Percentiles rank a stretch among this genome's conserved stretches.
Evolutionary conservation across 139 green algal species (phyloP).

Genomic region (Chlamydomonas sp.): DNA sequence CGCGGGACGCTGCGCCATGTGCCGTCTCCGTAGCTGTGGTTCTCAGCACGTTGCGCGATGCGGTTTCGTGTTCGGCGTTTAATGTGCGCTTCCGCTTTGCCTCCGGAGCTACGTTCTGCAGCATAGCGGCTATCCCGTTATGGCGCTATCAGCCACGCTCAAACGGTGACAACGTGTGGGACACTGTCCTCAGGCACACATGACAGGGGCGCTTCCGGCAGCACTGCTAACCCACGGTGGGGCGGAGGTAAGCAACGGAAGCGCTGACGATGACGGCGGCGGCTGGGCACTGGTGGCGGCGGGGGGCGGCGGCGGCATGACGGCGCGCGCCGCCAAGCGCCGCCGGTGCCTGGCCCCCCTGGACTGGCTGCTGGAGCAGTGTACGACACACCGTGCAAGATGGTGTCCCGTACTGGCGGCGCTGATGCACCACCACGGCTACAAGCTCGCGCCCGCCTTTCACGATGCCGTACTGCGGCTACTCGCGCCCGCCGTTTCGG

Average conservation of each 20-base stretch:
- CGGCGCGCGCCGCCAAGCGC: constrained; percentile 16
- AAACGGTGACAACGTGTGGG: too few species aligned
- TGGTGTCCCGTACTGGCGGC: constrained; percentile 14
- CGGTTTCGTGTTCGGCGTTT: too few species aligned
- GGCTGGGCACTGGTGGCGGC: not conserved
- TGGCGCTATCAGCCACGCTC: too few species aligned
- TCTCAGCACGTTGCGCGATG: too few species aligned
- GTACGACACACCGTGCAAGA: not conserved
- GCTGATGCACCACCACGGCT: constrained; percentile 24
- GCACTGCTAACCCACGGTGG: not conserved
- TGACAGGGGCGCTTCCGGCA: not conserved
- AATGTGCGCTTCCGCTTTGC: too few species aligned
- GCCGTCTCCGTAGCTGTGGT: too few species aligned
- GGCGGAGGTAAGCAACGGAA: not conserved
- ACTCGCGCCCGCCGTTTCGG: not conserved
- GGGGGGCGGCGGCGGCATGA: not conserved
- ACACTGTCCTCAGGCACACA: too few species aligned
- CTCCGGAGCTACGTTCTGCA: too few species aligned
- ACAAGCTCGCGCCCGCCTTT: constrained; percentile 11
- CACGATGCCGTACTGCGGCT: not conserved
- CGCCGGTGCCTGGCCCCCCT: constrained; percentile 14
- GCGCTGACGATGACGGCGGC: not conserved
- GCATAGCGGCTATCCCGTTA: too few species aligned
- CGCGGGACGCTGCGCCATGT: too few species aligned
- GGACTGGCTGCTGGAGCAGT: constrained; percentile 31